Base-by-base conservation (phyloP, 2,329 filamentous ascomycete genomes). In the Aspergillus eucalypticola region DNA sequence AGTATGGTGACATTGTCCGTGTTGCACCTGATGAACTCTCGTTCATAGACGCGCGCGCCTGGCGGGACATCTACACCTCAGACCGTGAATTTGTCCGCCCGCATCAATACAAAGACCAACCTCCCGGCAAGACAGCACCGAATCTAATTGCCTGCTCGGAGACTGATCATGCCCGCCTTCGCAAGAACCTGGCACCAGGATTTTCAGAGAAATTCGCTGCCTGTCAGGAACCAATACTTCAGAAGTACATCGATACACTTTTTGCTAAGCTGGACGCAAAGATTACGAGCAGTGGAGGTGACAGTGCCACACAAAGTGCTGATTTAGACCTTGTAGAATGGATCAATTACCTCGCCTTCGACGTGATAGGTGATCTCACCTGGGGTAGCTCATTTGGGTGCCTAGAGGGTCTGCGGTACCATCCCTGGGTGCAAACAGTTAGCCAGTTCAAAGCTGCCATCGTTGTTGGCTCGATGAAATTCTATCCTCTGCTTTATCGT, bases 21-120 rank as follows among this genome's bases (percentile, higher is more conserved):
- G 63, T 78, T 8, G 66, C 69, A 1, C 75, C 73, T 0, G 69
- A 73, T 11, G 71, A 76, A 60, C 66, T 78, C 8, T 68, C 71
- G 58, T 76, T 78, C 64, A 66, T 65, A 51, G 66, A 72, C 42
- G 63, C 66, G 2, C 66, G 71, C 49, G 73, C 75, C 21, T 75
- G 68, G 70, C 57, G 66, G 13, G 72, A 75, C n/a, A 72, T 75
- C 56, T 71, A 73, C 56, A 54, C 35, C 10, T 19, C 7, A 1
- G 51, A 25, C 5, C 57, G 23, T 11, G 48, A 52, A 25, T 54
- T 56, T 44, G 29, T 56, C 21, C 61, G 49, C 27, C 35, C 56
- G 4, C 27, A 19, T 4, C 19, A 56, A 49, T 13, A 42, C 44
- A 51, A 58, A n/a, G 74, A 62, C 44, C 61, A 63, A 25, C 49